Conservation (phyloP, 805 yeast species). For the Kockiozyma suomiensis region DNA sequence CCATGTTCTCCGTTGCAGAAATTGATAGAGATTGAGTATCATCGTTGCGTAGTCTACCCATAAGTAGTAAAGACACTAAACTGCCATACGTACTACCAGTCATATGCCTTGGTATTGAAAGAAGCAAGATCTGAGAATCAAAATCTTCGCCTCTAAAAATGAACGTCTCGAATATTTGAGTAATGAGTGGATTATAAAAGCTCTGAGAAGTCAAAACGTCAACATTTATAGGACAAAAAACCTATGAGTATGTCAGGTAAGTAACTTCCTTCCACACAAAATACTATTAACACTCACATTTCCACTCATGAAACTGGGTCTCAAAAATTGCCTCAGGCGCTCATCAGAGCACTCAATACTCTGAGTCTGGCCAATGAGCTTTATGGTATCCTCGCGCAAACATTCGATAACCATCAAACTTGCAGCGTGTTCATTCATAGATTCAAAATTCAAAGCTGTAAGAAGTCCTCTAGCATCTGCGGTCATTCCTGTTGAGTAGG, state of each 20-base stretch:
- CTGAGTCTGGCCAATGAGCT: slow-evolving; percentile 20
- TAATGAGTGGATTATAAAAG: slow-evolving; percentile 22
- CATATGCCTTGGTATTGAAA: slow-evolving; percentile 8
- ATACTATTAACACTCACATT: background rate
- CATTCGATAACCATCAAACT: slow-evolving; percentile 19
- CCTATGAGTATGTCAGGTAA: background rate
- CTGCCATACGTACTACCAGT: slow-evolving; percentile 10
- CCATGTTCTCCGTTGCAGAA: background rate
- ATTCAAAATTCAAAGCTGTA: slow-evolving; percentile 15
- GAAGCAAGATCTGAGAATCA: slow-evolving; percentile 3
- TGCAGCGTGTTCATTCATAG: slow-evolving; percentile 12
- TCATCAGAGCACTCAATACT: slow-evolving; percentile 13
- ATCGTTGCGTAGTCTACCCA: background rate
- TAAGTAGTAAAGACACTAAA: slow-evolving; percentile 8
- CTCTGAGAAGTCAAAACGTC: slow-evolving; percentile 21
- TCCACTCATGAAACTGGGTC: slow-evolving; percentile 28
- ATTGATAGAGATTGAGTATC: background rate
- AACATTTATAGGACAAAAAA: slow-evolving; percentile 14
- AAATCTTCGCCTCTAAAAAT: slow-evolving; percentile 7
- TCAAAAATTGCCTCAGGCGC: slow-evolving; percentile 15
- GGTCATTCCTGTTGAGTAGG: slow-evolving; percentile 2
- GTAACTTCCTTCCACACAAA: background rate
- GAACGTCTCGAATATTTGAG: slow-evolving; percentile 17
- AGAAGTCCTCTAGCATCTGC: slow-evolving; percentile 18
- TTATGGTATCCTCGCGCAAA: slow-evolving; percentile 18